Evolutionary conservation across 2,329 filamentous ascomycete species (phyloP).

Genomic region (Knufia fluminis): DNA sequence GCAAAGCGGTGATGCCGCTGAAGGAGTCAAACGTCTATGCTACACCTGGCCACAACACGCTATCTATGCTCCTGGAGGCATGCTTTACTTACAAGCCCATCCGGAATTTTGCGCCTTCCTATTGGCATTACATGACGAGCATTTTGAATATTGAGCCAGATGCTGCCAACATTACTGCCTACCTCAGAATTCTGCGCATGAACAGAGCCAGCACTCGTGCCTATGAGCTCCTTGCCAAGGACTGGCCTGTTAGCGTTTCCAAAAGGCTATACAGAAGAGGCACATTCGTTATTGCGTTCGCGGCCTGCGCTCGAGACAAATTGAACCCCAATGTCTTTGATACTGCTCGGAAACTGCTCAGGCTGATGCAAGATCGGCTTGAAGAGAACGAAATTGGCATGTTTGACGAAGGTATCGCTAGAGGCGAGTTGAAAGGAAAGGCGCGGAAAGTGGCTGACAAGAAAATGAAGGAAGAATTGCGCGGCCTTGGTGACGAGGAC

Average conservation of each 20-base stretch:
- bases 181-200: constrained; percentile 57
- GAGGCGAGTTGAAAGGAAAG: constrained; percentile 11
- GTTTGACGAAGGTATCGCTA: constrained; percentile 14
- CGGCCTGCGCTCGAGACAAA: constrained; percentile 64
- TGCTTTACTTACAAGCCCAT: constrained; percentile 53
- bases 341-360: constrained; percentile 56
- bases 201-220: constrained; percentile 57
- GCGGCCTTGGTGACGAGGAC: constrained; percentile 2
- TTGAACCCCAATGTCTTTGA: constrained; percentile 61
- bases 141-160: constrained; percentile 60
- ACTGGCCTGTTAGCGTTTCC: constrained; percentile 41
- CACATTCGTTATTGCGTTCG: constrained; percentile 64
- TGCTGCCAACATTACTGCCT: constrained; percentile 56
- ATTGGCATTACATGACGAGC: constrained; percentile 65
- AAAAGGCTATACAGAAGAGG: constrained; percentile 34
- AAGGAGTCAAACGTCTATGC: constrained; percentile 29
- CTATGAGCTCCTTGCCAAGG: constrained; percentile 45
- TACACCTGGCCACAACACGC: constrained; percentile 43
- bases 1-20: constrained; percentile 2
- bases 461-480: constrained; percentile 3
- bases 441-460: not conserved
- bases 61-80: constrained; percentile 61
- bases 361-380: constrained; percentile 45
- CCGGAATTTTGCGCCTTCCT: constrained; percentile 52
- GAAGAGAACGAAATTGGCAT: constrained; percentile 10